Conservation (phyloP, 352 stramenopile species). For the Globisporangium barbulae region DNA sequence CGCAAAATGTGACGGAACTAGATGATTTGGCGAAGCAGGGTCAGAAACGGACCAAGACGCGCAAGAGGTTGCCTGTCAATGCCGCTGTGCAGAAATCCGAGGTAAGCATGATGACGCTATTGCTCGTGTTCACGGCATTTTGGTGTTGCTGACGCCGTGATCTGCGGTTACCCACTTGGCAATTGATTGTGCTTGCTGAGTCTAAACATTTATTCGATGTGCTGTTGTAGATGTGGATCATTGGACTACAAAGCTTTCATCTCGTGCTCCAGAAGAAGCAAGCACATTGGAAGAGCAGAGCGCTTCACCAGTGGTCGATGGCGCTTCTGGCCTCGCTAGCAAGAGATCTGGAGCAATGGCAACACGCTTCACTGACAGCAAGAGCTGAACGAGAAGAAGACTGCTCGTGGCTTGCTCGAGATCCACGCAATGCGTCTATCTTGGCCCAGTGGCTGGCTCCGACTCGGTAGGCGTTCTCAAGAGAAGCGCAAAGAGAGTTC, state of each 20-base stretch:
- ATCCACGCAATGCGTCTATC: conserved; percentile 27
- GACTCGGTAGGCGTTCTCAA: neutral
- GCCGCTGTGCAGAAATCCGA: conserved; percentile 9
- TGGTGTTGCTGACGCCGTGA: neutral
- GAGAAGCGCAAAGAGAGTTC: neutral
- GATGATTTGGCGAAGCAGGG: conserved; percentile 4
- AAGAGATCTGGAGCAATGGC: conserved; percentile 19
- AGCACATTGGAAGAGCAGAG: conserved; percentile 15
- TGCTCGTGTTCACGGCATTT: neutral
- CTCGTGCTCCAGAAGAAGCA: conserved; percentile 22
- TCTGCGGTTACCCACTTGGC: neutral
- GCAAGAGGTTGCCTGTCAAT: conserved; percentile 1
- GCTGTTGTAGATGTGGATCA: conserved; percentile 33
- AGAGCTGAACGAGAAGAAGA: conserved; percentile 17
- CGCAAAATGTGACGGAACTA: neutral
- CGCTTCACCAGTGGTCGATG: conserved; percentile 1
- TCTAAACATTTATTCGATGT: neutral
- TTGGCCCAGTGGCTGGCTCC: conserved; percentile 23
- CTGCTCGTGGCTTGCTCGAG: conserved; percentile 24
- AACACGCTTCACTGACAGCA: conserved; percentile 17
- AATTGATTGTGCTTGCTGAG: neutral
- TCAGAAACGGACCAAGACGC: conserved; percentile 6
- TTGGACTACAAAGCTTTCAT: conserved; percentile 39
- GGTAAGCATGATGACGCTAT: neutral
- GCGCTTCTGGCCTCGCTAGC: conserved; percentile 1